Conservation (phyloP, 2,329 filamentous ascomycete species). For the Mycogone perniciosa region DNA sequence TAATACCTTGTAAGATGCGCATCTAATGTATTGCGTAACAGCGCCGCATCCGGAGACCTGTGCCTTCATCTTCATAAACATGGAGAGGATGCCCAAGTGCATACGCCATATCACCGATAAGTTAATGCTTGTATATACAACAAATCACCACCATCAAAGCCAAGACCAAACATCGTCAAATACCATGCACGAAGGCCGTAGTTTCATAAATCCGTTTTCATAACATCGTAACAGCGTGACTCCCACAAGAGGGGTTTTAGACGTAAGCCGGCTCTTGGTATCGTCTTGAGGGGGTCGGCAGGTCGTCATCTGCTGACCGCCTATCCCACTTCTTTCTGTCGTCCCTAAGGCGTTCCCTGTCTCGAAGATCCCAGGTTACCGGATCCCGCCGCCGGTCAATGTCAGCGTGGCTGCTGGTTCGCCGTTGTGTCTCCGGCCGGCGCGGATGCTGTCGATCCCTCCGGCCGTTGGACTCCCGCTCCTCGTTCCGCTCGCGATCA, state of each 20-base stretch:
- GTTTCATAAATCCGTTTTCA: neutral
- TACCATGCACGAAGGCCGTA: too few relatives aligned
- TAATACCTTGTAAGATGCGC: too few relatives aligned
- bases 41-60: too few relatives aligned
- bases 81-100: too few relatives aligned
- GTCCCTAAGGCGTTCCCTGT: constrained; percentile 27
- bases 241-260: neutral
- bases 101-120: too few relatives aligned
- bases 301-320: constrained; percentile 27
- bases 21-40: too few relatives aligned
- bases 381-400: constrained; percentile 36
- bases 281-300: constrained; percentile 28
- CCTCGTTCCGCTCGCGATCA: constrained; percentile 27
- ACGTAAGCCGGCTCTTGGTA: constrained; percentile 31
- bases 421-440: constrained; percentile 35
- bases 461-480: constrained; percentile 24
- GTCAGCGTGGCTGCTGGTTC: constrained; percentile 47
- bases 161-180: too few relatives aligned
- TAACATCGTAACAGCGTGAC: constrained; percentile 2
- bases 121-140: too few relatives aligned
- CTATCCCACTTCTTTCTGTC: constrained; percentile 31
- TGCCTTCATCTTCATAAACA: too few relatives aligned
- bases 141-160: too few relatives aligned
- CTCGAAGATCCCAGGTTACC: constrained; percentile 26
- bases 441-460: constrained; percentile 31